Evolutionary conservation across 768 basidiomycete genomes (phyloP).

Genomic region (Boletus tomentosulus): DNA sequence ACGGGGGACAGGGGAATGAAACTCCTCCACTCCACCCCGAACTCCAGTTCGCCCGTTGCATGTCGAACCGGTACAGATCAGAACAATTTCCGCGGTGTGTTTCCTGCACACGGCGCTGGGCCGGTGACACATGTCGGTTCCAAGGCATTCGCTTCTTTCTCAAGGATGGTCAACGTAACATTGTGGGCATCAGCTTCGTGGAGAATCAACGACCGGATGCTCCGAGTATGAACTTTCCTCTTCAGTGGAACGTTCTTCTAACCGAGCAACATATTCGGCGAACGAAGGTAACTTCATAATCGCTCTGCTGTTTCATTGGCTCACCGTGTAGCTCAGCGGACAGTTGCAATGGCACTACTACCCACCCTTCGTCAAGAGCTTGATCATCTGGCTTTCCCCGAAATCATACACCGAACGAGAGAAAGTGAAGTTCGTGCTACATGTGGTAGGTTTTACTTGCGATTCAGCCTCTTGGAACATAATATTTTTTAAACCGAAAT

Average conservation of each 20-base stretch:
- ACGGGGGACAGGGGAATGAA: slow-evolving; percentile 26
- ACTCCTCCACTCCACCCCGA: slow-evolving; percentile 50
- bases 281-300: slow-evolving; percentile 49
- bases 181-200: slow-evolving; percentile 67
- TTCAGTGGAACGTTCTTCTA: slow-evolving; percentile 61
- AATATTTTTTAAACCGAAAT: slow-evolving; percentile 3
- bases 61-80: slow-evolving; percentile 73
- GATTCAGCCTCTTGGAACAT: slow-evolving; percentile 2
- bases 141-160: slow-evolving; percentile 80
- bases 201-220: slow-evolving; percentile 57
- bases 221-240: slow-evolving; percentile 58
- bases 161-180: slow-evolving; percentile 52
- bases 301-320: neutral
- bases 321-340: slow-evolving; percentile 41
- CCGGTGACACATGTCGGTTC: slow-evolving; percentile 83
- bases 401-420: slow-evolving; percentile 66
- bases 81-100: slow-evolving; percentile 79
- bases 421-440: slow-evolving; percentile 83
- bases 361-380: slow-evolving; percentile 64
- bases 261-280: slow-evolving; percentile 46
- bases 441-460: slow-evolving; percentile 55
- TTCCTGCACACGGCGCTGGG: slow-evolving; percentile 82
- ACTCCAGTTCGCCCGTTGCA: slow-evolving; percentile 75
- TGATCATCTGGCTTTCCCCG: slow-evolving; percentile 50
- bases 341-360: slow-evolving; percentile 64